phyloP scores from a whole-genome alignment of 306 rosid species.

The Cicer arietinum region DNA sequence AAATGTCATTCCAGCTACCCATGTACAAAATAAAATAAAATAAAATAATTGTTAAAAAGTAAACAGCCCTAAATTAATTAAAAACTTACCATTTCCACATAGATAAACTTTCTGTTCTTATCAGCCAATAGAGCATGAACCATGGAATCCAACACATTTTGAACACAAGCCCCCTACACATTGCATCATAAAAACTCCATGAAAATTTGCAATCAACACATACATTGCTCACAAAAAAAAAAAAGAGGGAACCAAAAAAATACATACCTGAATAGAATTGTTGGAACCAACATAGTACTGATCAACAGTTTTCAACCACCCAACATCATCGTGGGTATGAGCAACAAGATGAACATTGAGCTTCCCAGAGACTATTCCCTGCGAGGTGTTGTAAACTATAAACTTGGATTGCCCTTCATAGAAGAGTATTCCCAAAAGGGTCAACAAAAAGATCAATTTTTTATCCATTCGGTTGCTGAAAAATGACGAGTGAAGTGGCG shows the following conservation, averaged over 20 bases:
- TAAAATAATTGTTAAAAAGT: too few relatives aligned
- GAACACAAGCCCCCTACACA: conserved; percentile 80
- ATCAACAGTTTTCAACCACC: conserved; percentile 87
- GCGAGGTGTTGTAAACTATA: conserved; percentile 67
- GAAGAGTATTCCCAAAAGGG: conserved; percentile 47
- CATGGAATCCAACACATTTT: conserved; percentile 76
- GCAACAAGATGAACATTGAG: conserved; percentile 84
- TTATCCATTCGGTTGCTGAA: conserved; percentile 46
- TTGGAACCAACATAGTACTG: conserved; percentile 94
- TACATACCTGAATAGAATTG: conserved; percentile 69
- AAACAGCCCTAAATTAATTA: too few relatives aligned
- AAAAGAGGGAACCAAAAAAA: neutral
- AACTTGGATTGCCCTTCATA: conserved; percentile 47
- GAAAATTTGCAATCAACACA: conserved; percentile 30
- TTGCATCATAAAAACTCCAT: neutral
- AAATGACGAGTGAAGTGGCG: conserved; percentile 24
- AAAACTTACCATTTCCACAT: conserved; percentile 66
- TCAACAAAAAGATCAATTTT: conserved; percentile 40
- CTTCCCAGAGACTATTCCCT: conserved; percentile 62
- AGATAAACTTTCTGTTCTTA: conserved; percentile 79
- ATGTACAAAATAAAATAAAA: too few relatives aligned
- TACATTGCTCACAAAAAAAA: neutral
- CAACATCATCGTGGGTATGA: conserved; percentile 84
- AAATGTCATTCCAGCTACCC: too few relatives aligned
- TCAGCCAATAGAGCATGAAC: conserved; percentile 75